Evolutionary conservation across 306 rosid species (phyloP).

Genomic region (Prunus campanulata): DNA sequence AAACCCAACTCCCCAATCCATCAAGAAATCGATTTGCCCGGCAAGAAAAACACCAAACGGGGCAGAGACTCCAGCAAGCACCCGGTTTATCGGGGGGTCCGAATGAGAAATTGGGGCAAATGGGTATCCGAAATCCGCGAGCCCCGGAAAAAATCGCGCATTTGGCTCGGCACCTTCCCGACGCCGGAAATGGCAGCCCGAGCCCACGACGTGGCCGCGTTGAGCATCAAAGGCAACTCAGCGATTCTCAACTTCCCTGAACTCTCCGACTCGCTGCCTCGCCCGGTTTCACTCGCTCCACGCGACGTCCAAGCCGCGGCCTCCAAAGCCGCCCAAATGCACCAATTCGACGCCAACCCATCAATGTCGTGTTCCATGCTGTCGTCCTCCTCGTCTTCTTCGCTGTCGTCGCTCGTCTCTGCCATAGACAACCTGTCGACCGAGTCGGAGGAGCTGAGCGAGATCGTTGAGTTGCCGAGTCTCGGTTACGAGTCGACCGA

Average conservation of each 20-base stretch:
- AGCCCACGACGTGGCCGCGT: slow-evolving; percentile 95
- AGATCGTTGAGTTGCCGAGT: slow-evolving; percentile 69
- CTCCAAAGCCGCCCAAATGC: slow-evolving; percentile 80
- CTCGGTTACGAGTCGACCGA: slow-evolving; percentile 37
- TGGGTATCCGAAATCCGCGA: slow-evolving; percentile 99
- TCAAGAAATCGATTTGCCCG: background rate
- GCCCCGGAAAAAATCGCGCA: slow-evolving; percentile 91
- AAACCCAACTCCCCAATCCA: background rate
- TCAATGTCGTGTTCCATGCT: slow-evolving; percentile 7
- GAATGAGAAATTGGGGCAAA: slow-evolving; percentile 95
- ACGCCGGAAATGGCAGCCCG: slow-evolving; percentile 95
- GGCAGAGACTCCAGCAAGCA: slow-evolving; percentile 54
- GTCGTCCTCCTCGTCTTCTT: slow-evolving; percentile 21
- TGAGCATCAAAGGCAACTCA: slow-evolving; percentile 75
- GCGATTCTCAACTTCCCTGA: slow-evolving; percentile 94
- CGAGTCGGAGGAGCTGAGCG: slow-evolving; percentile 58
- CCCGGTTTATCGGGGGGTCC: slow-evolving; percentile 74
- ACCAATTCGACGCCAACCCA: slow-evolving; percentile 20
- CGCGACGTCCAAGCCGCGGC: slow-evolving; percentile 95
- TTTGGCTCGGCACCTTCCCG: slow-evolving; percentile 94
- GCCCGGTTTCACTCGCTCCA: slow-evolving; percentile 70
- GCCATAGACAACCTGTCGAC: slow-evolving; percentile 29
- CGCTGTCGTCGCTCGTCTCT: slow-evolving; percentile 31
- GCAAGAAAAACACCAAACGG: slow-evolving; percentile 34
- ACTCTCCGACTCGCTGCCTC: slow-evolving; percentile 60